Evolutionary conservation across 768 basidiomycete species (phyloP).

Genomic region (button mushroom (Agaricus bisporus)): DNA sequence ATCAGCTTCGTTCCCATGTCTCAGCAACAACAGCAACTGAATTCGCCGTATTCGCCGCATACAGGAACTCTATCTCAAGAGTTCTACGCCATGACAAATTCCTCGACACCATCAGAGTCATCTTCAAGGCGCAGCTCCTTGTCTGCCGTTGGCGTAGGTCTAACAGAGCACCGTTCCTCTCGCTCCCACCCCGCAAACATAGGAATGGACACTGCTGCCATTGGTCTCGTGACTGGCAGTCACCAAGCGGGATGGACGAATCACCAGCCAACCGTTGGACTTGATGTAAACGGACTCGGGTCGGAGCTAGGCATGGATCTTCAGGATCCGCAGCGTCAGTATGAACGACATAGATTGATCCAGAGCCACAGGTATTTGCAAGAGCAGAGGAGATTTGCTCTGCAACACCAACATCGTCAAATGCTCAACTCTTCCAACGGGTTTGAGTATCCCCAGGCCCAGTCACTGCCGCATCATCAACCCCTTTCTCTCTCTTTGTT

Average conservation of each 20-base stretch:
- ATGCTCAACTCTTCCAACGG: neutral
- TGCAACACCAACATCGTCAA: slow-evolving; percentile 2
- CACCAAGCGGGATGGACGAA: neutral
- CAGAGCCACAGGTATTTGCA: neutral
- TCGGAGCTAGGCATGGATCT: neutral
- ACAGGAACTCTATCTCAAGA: slow-evolving; percentile 1
- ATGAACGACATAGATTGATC: neutral
- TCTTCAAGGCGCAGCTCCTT: slow-evolving; percentile 14
- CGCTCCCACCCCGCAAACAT: slow-evolving; percentile 25
- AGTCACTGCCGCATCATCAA: neutral
- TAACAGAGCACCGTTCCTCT: slow-evolving; percentile 19
- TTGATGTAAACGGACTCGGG: neutral
- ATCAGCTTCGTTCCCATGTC: slow-evolving; percentile 1
- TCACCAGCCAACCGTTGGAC: neutral
- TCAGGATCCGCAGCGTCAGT: neutral
- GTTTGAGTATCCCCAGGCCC: neutral
- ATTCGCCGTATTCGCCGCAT: neutral
- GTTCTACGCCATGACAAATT: neutral
- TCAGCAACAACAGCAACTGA: neutral
- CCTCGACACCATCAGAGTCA: slow-evolving; percentile 4
- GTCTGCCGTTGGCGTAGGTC: slow-evolving; percentile 6
- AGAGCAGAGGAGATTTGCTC: neutral
- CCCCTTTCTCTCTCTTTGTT: neutral
- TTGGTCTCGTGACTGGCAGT: neutral
- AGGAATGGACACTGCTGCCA: slow-evolving; percentile 27